Conservation (phyloP, 2,329 filamentous ascomycete species). For the Apiospora pterosperma region DNA sequence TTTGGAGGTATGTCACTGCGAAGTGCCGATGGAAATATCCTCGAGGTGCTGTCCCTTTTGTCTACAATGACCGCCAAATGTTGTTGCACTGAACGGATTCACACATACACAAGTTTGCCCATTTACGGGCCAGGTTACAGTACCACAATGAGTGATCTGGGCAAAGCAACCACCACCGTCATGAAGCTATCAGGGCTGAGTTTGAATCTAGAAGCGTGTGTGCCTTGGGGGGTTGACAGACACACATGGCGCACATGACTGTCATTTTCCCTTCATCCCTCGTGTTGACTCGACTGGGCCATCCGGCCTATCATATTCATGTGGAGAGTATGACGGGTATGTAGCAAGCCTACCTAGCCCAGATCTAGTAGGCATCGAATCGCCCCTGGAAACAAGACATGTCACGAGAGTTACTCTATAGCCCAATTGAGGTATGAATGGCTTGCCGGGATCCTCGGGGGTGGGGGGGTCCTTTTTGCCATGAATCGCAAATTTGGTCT, state of each 20-base stretch:
- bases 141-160: background rate
- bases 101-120: background rate
- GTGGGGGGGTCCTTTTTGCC: background rate
- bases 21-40: background rate
- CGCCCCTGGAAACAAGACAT: too few relatives aligned
- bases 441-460: background rate
- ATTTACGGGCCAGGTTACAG: background rate
- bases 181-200: constrained; percentile 1
- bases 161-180: background rate
- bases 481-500: background rate
- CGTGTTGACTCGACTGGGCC: background rate
- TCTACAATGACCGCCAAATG: background rate
- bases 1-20: background rate
- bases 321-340: background rate
- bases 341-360: background rate
- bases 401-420: background rate
- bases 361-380: background rate
- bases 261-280: background rate
- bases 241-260: background rate
- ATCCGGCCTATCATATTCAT: background rate
- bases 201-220: background rate
- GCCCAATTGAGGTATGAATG: background rate
- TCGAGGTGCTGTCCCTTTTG: background rate
- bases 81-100: background rate
- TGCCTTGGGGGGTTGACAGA: background rate